Evolutionary conservation across 768 basidiomycete genomes (phyloP).

Genomic region (Suillus lakei): DNA sequence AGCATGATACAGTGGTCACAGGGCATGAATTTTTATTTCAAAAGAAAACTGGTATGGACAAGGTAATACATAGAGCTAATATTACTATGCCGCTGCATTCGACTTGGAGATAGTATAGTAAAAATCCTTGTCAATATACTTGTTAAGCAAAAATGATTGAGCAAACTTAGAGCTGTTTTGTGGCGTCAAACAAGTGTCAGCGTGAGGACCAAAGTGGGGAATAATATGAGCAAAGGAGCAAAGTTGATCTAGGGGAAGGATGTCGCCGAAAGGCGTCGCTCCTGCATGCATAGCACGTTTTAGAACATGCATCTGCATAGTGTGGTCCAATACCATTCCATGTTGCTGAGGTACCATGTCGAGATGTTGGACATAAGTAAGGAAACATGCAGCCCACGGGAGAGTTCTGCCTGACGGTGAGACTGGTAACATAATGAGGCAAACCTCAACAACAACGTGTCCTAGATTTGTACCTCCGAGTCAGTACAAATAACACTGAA

Average conservation of each 20-base stretch:
- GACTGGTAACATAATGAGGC: conserved; percentile 20
- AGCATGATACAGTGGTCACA: too few species aligned
- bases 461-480: too few species aligned
- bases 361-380: conserved; percentile 31
- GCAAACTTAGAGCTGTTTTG: conserved; percentile 24
- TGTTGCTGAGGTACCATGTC: conserved; percentile 25
- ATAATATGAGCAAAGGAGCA: conserved; percentile 27
- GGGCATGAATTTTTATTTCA: too few species aligned
- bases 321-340: conserved; percentile 12
- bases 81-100: too few species aligned
- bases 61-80: too few species aligned
- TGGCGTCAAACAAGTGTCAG: conserved; percentile 24
- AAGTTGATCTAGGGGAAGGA: conserved; percentile 30
- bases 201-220: conserved; percentile 30
- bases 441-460: conserved; percentile 21
- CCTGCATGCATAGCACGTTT: conserved; percentile 14
- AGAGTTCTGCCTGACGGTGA: not conserved
- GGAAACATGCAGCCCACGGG: conserved; percentile 12
- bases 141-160: conserved; percentile 33
- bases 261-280: conserved; percentile 23
- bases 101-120: too few species aligned
- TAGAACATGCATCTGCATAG: conserved; percentile 27
- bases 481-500: not conserved
- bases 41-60: too few species aligned
- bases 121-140: conserved; percentile 37